Evolutionary conservation across 2,329 filamentous ascomycete species (phyloP).

Genomic region (Clonostachys byssicola): DNA sequence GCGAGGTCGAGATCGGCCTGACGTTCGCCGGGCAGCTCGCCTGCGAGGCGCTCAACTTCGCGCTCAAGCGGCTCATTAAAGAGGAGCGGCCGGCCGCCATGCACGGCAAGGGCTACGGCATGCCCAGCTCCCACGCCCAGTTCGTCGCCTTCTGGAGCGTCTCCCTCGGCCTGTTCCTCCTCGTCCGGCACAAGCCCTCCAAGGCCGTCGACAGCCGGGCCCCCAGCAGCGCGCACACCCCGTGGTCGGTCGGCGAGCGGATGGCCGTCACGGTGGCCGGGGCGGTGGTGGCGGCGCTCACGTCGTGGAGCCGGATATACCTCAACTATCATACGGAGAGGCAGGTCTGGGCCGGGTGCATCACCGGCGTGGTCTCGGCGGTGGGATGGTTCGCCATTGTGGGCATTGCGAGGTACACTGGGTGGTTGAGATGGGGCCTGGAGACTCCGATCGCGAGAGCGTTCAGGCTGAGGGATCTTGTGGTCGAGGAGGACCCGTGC

Average conservation of each 20-base stretch:
- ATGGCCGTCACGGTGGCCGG: conserved; percentile 48
- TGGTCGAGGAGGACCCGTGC: conserved; percentile 81
- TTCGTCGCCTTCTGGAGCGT: conserved; percentile 91
- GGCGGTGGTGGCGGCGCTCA: conserved; percentile 57
- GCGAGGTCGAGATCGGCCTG: conserved; percentile 82
- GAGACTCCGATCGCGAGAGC: conserved; percentile 60
- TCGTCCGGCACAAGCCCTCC: conserved; percentile 69
- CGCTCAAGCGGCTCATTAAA: conserved; percentile 84
- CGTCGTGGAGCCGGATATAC: conserved; percentile 83
- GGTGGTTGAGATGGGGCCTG: conserved; percentile 69
- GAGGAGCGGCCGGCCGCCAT: conserved; percentile 82
- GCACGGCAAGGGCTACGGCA: conserved; percentile 93
- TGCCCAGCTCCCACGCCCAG: conserved; percentile 92
- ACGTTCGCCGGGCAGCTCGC: conserved; percentile 90
- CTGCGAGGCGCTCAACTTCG: conserved; percentile 89
- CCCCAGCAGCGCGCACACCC: conserved; percentile 19
- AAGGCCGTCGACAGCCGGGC: conserved; percentile 9
- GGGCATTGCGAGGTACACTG: conserved; percentile 58
- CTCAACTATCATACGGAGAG: conserved; percentile 86
- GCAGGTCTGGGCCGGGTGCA: conserved; percentile 80
- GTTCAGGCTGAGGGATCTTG: conserved; percentile 75
- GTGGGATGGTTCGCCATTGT: conserved; percentile 76
- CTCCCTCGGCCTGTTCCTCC: conserved; percentile 78
- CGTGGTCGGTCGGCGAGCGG: conserved; percentile 60
- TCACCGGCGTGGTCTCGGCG: conserved; percentile 67